A percentile compares a stretch with the other conserved stretches of the same genome.
phyloP scores from a whole-genome alignment of 257 asterid genomes.

The Ehretia macrophylla region DNA sequence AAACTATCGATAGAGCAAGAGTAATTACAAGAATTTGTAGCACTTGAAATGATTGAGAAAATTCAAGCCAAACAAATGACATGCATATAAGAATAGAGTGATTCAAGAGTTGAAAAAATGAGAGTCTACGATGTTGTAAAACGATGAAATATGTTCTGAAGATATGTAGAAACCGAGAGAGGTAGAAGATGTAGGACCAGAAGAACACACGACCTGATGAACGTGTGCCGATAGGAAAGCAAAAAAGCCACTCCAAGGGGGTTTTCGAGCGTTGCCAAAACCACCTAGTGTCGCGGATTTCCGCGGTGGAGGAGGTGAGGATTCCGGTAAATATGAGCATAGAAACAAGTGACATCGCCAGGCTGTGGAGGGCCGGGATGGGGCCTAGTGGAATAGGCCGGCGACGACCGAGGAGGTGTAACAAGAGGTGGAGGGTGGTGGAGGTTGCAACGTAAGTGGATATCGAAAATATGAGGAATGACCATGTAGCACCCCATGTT shows the following conservation, averaged over 20 bases:
- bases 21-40: slow-evolving; percentile 54
- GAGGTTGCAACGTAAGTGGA: slow-evolving; percentile 42
- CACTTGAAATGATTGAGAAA: slow-evolving; percentile 73
- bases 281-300: slow-evolving; percentile 78
- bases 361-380: slow-evolving; percentile 69
- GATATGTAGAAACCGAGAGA: slow-evolving; percentile 61
- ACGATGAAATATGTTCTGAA: slow-evolving; percentile 36
- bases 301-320: slow-evolving; percentile 61
- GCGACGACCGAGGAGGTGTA: slow-evolving; percentile 45
- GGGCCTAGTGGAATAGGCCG: slow-evolving; percentile 56
- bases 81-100: slow-evolving; percentile 47
- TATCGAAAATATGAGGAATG: slow-evolving; percentile 58
- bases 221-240: slow-evolving; percentile 87
- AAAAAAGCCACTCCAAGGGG: slow-evolving; percentile 72
- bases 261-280: slow-evolving; percentile 66
- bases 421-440: slow-evolving; percentile 48
- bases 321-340: slow-evolving; percentile 46
- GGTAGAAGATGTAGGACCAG: slow-evolving; percentile 74
- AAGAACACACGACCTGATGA: slow-evolving; percentile 79
- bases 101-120: slow-evolving; percentile 37
- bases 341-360: slow-evolving; percentile 45
- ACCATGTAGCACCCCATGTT: slow-evolving; percentile 69
- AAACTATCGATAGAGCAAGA: slow-evolving; percentile 29
- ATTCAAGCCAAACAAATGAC: slow-evolving; percentile 76
- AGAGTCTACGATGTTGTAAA: slow-evolving; percentile 26